These are phyloP conservation scores for Pichia sp. DNA, from an alignment of 1,139 yeast species.

Conservation along the genomic window DNA sequence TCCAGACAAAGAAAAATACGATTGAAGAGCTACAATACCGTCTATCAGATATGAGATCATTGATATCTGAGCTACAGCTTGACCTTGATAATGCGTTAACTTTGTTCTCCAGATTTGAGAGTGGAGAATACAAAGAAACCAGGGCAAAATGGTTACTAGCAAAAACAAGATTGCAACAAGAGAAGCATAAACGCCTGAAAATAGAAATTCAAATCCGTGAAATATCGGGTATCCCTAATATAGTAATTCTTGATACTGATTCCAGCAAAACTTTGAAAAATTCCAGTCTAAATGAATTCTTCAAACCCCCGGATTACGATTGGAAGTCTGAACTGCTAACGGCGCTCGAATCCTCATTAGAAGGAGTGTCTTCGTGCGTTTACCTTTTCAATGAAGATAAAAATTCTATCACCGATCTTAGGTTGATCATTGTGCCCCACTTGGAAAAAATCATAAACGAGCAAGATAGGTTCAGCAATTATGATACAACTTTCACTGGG, in stretches of 20 bases:
- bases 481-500: not conserved
- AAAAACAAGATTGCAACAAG: not conserved
- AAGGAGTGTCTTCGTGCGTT: conserved; percentile 11
- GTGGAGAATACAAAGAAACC: conserved; percentile 5
- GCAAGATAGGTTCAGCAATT: conserved; percentile 5
- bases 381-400: not conserved
- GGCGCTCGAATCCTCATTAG: conserved; percentile 9
- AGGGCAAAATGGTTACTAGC: conserved; percentile 3
- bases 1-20: not conserved
- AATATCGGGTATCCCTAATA: conserved; percentile 14
- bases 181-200: conserved; percentile 14
- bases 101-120: conserved; percentile 10
- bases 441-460: not conserved
- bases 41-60: conserved; percentile 6
- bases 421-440: not conserved
- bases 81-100: conserved; percentile 8
- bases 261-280: not conserved
- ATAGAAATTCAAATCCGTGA: conserved; percentile 17
- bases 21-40: not conserved
- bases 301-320: conserved; percentile 7
- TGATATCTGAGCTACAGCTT: conserved; percentile 6
- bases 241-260: conserved; percentile 1
- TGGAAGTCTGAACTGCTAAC: conserved; percentile 11
- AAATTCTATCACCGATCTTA: not conserved
- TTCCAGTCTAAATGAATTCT: conserved; percentile 6